Evolutionary conservation across 2,329 filamentous ascomycete genomes (phyloP).

Genomic region (Colletotrichum orbiculare): DNA sequence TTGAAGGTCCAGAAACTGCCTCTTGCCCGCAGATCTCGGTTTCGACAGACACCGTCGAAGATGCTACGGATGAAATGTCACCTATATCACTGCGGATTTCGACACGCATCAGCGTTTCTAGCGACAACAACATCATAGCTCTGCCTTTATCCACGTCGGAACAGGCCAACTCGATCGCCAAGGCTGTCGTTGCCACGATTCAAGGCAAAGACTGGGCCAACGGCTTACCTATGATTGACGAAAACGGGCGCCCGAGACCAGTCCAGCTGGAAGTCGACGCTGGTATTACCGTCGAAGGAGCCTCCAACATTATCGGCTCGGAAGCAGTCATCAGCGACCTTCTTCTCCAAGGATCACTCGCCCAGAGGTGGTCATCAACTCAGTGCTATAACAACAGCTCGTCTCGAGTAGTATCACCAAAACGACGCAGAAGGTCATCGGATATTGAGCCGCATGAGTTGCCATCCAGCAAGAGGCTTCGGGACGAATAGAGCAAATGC

Average conservation of each 20-base stretch:
- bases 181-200: constrained; percentile 57
- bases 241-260: constrained; percentile 54
- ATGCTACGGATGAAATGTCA: constrained; percentile 42
- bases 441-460: constrained; percentile 37
- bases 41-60: neutral
- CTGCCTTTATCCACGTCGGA: constrained; percentile 51
- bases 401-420: neutral
- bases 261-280: constrained; percentile 57
- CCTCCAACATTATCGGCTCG: constrained; percentile 56
- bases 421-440: constrained; percentile 36
- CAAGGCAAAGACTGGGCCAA: constrained; percentile 50
- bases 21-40: neutral
- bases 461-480: constrained; percentile 39
- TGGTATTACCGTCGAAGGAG: constrained; percentile 56
- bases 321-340: constrained; percentile 44
- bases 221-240: constrained; percentile 59
- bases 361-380: neutral
- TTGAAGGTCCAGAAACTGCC: neutral
- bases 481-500: constrained; percentile 35
- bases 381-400: neutral
- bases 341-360: constrained; percentile 38
- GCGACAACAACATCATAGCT: constrained; percentile 61
- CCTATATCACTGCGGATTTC: constrained; percentile 61
- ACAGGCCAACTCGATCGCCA: constrained; percentile 55
- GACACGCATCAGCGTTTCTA: constrained; percentile 57